These are phyloP conservation scores for Fragilariopsis cylindrus DNA, from an alignment of 108 stramenopile species.

Conservation along the genomic window DNA sequence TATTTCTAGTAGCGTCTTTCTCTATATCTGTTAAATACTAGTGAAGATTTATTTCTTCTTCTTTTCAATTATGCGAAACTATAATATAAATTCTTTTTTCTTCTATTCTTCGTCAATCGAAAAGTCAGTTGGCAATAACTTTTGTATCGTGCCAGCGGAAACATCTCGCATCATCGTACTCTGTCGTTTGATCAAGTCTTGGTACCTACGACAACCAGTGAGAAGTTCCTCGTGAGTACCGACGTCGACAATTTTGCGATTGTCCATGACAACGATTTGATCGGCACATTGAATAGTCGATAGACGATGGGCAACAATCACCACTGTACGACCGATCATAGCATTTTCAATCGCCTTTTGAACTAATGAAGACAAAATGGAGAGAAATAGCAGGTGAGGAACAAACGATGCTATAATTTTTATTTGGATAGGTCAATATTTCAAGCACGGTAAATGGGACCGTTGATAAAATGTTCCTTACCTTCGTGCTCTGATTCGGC, in stretches of 20 bases:
- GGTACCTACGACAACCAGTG: slow-evolving; percentile 44
- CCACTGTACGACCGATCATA: slow-evolving; percentile 47
- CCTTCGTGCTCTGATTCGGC: slow-evolving; percentile 64
- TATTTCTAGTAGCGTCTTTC: too few species aligned
- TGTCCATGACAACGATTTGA: slow-evolving; percentile 83
- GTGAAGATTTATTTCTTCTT: too few species aligned
- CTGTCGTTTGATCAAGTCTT: slow-evolving; percentile 65
- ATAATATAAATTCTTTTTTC: not conserved
- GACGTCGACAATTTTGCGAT: slow-evolving; percentile 68
- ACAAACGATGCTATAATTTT: too few species aligned
- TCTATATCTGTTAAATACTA: too few species aligned
- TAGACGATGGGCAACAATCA: slow-evolving; percentile 76
- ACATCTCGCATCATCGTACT: slow-evolving; percentile 27
- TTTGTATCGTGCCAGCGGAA: not conserved
- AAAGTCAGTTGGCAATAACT: not conserved
- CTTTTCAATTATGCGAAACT: too few species aligned
- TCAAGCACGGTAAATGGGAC: too few species aligned
- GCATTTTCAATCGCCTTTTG: slow-evolving; percentile 82
- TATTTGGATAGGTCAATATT: too few species aligned
- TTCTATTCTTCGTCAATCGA: not conserved
- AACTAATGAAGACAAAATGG: slow-evolving; percentile 40
- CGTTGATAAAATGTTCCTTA: slow-evolving; percentile 40
- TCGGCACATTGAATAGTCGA: slow-evolving; percentile 82
- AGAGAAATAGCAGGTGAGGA: too few species aligned
- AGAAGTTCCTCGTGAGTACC: slow-evolving; percentile 83